These are phyloP conservation scores for Arabidopsis thaliana DNA, from an alignment of 345 rosid genomes.

Conservation along the genomic window DNA sequence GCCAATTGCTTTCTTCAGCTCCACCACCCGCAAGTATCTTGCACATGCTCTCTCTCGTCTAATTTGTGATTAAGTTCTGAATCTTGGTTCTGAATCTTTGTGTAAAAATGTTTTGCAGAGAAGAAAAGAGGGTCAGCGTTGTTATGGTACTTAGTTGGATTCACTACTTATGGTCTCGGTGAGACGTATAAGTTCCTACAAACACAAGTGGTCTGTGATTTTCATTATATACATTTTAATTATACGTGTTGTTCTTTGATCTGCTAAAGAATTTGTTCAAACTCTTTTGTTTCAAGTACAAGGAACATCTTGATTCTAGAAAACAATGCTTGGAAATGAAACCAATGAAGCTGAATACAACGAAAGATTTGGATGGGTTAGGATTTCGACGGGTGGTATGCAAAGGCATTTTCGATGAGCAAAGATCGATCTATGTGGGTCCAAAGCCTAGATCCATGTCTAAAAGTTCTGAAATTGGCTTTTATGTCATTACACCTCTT, in stretches of 20 bases:
- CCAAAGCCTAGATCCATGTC: conserved; percentile 89
- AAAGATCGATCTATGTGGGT: conserved; percentile 73
- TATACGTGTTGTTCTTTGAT: background rate
- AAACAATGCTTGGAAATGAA: conserved; percentile 61
- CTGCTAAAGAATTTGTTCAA: background rate
- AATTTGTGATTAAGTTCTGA: conserved; percentile 24
- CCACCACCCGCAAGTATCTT: conserved; percentile 47
- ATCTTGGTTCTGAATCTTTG: background rate
- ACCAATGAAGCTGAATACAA: conserved; percentile 57
- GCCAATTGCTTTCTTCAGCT: conserved; percentile 33
- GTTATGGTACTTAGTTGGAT: conserved; percentile 74
- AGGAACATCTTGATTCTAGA: conserved; percentile 59
- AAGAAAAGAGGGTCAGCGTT: conserved; percentile 55
- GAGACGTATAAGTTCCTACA: conserved; percentile 71
- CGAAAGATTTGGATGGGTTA: conserved; percentile 46
- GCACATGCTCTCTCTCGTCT: background rate
- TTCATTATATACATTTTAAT: background rate
- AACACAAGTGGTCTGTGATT: conserved; percentile 60
- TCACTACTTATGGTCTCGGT: conserved; percentile 71
- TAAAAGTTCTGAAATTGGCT: conserved; percentile 81
- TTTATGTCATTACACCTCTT: conserved; percentile 73
- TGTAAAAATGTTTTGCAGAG: conserved; percentile 28
- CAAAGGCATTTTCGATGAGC: conserved; percentile 68
- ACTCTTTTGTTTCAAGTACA: conserved; percentile 43
- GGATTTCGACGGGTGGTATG: conserved; percentile 71